Evolutionary conservation across 2,329 filamentous ascomycete genomes (phyloP).

Genomic region (Cladosporium sp.): DNA sequence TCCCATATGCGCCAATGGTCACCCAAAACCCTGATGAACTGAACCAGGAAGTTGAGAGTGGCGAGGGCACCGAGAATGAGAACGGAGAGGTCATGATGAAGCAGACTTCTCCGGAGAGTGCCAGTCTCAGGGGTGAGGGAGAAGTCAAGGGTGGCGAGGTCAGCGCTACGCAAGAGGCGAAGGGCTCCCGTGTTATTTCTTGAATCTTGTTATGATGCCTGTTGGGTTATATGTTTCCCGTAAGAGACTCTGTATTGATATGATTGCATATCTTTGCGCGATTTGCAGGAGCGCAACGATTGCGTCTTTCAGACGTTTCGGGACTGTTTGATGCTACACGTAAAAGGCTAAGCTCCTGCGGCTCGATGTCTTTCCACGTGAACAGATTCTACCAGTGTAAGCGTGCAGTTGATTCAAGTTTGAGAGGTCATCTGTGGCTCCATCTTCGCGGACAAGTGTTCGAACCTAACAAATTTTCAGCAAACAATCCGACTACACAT

Average conservation of each 20-base stretch:
- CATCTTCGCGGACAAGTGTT: too few species aligned
- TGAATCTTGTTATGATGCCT: background rate
- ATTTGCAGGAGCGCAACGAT: background rate
- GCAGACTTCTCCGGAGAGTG: constrained; percentile 3
- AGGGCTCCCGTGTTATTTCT: background rate
- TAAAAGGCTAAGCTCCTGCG: too few species aligned
- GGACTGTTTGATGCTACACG: background rate
- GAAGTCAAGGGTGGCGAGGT: background rate
- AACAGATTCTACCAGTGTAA: background rate
- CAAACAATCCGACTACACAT: too few species aligned
- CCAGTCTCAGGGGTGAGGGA: background rate
- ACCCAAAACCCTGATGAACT: constrained; percentile 3
- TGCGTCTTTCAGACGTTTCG: background rate
- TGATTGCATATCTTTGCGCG: background rate
- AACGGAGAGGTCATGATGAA: background rate
- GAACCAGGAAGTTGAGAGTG: constrained; percentile 2
- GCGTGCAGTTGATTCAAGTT: background rate
- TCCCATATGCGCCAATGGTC: constrained; percentile 15
- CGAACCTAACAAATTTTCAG: too few species aligned
- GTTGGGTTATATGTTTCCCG: background rate
- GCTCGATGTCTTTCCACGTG: too few species aligned
- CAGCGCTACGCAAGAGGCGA: background rate
- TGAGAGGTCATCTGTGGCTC: background rate
- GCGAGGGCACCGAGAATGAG: background rate
- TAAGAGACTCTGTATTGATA: background rate